Percentiles rank a stretch among this genome's conserved stretches.
These are phyloP conservation scores for Corynespora cassiicola DNA, from an alignment of 2,329 filamentous ascomycete genomes.

Conservation along the genomic window DNA sequence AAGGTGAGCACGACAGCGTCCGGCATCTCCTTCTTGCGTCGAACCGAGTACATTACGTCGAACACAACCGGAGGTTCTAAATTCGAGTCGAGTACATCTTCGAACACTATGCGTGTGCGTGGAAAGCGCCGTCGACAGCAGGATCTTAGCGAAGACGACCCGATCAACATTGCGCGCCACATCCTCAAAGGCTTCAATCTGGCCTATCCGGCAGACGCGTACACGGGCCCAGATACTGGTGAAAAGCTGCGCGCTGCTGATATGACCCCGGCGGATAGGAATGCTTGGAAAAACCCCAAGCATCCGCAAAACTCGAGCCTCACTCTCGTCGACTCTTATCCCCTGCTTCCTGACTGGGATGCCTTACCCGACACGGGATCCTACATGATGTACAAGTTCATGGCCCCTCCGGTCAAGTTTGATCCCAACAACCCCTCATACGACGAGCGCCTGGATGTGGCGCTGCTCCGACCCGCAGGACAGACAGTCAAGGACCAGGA, in stretches of 20 bases:
- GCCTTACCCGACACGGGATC: constrained; percentile 65
- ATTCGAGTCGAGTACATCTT: constrained; percentile 61
- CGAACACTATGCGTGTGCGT: constrained; percentile 47
- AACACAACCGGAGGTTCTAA: constrained; percentile 45
- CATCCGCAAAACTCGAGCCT: constrained; percentile 65
- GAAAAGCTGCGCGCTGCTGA: constrained; percentile 61
- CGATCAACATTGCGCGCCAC: constrained; percentile 65
- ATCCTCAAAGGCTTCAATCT: constrained; percentile 70
- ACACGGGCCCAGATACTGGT: constrained; percentile 70
- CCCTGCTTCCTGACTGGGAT: constrained; percentile 66
- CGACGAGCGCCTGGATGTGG: constrained; percentile 66
- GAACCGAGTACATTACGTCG: constrained; percentile 90
- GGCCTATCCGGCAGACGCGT: constrained; percentile 67
- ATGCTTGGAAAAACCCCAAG: constrained; percentile 66
- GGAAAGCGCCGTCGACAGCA: constrained; percentile 44
- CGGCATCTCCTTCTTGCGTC: constrained; percentile 89
- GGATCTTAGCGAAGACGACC: constrained; percentile 60
- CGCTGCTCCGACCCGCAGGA: constrained; percentile 61
- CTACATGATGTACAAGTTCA: constrained; percentile 68
- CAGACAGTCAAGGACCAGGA: constrained; percentile 60
- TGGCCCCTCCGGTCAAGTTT: constrained; percentile 63
- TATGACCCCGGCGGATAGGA: constrained; percentile 59
- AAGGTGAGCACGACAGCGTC: constrained; percentile 79
- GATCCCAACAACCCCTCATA: constrained; percentile 54
- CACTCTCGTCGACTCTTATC: constrained; percentile 65